Evolutionary conservation across 371 early-diverging fungal genomes (phyloP), one percentile per base, ranked within the genome.

Genomic region (Capillidium rhysosporum): DNA sequence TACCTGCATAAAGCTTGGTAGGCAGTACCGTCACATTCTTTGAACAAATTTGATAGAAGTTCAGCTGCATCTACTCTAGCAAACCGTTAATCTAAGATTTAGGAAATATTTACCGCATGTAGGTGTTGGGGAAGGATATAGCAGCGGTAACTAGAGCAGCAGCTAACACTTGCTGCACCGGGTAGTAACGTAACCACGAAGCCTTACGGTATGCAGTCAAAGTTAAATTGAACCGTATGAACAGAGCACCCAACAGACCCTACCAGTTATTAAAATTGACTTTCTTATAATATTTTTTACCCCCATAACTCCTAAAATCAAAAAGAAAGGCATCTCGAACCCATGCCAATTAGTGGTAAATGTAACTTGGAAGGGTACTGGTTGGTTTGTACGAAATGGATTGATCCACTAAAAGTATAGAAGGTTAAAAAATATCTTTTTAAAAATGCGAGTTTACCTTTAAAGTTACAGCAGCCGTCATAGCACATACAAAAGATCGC

Each of bases 181-280:
- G 86, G 45, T 75, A 72, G 54, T 68, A 54, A 24, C 70, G 68
- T n/a, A 86, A 47, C 56, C 69, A 72, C 10, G 72, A 62, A 12
- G 65, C 70, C 45, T 76, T 82, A 58, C 87, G 76, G 46, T 79
- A 69, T 34, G 75, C 70, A 23, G 76, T 79, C 12, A 84, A 69
- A 10, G 70, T 65, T 56, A 88, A 56, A 56, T 89, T 88, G 57
- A 80, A 65, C 45, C 79, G 72, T 55, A 90, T 86, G 44, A 92
- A 89, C 44, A 87, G 61, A 1, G 90, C 83, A 21, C 96, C 96
- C 59, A 79, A 89, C 10, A 92, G 58, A 0, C 96, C 97, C 84
- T 85, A 53, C 40, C 3, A 4, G 3, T 7, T 20, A 26, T 29
- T 43, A 4, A 39, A 26, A 3, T 20, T 10, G 10, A 29, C 28